phyloP scores from a whole-genome alignment of 371 early-diverging fungal genomes.

The Mucor mucedo region DNA sequence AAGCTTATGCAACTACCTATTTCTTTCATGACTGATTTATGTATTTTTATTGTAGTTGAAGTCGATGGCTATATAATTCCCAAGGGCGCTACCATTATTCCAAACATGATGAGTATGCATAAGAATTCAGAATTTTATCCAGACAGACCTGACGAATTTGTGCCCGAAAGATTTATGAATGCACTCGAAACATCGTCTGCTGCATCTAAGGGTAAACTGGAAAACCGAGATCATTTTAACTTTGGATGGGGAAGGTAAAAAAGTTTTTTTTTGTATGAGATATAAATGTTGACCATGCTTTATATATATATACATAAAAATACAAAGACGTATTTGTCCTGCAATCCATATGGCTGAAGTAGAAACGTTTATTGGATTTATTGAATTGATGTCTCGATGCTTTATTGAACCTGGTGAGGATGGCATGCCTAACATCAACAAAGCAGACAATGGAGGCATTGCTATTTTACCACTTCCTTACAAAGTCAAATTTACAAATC shows the following conservation, averaged over 20 bases:
- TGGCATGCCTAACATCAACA: constrained; percentile 2
- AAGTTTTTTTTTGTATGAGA: too few relatives aligned
- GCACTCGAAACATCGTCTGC: constrained; percentile 8
- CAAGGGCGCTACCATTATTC: constrained; percentile 8
- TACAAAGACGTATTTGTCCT: constrained; percentile 27
- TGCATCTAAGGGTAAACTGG: constrained; percentile 10
- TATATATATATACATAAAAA: background rate
- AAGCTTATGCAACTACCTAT: background rate
- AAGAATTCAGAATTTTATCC: constrained; percentile 3
- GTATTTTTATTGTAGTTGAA: background rate
- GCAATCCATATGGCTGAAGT: constrained; percentile 19
- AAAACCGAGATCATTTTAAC: constrained; percentile 16
- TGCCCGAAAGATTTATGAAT: constrained; percentile 13
- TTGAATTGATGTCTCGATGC: constrained; percentile 5
- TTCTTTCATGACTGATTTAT: too few relatives aligned
- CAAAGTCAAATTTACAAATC: constrained; percentile 14
- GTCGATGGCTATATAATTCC: constrained; percentile 19
- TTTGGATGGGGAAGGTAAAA: constrained; percentile 31
- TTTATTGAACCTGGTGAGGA: constrained; percentile 1
- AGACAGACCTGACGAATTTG: constrained; percentile 9
- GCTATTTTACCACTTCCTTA: background rate
- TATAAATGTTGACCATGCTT: too few relatives aligned
- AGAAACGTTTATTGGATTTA: background rate
- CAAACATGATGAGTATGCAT: constrained; percentile 7
- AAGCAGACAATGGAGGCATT: background rate